These are phyloP conservation scores for Plantago coronopus DNA, from an alignment of 305 asterid species.

Conservation along the genomic window DNA sequence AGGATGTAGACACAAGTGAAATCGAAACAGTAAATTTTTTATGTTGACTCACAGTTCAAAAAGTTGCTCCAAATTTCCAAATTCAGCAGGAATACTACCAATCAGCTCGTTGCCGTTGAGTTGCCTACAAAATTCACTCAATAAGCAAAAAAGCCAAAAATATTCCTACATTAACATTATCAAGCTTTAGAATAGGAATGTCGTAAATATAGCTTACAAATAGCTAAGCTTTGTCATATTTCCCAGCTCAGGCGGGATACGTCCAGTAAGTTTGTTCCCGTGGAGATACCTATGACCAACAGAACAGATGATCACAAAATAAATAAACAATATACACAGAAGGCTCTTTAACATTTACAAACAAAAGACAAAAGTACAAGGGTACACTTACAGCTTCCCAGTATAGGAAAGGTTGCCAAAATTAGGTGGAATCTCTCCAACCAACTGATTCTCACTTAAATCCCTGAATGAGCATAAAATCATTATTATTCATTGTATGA, in stretches of 20 bases:
- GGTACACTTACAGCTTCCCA: slow-evolving; percentile 77
- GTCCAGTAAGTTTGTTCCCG: slow-evolving; percentile 88
- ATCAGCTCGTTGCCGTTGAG: slow-evolving; percentile 68
- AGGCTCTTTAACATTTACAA: too few species aligned
- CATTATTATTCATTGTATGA: not conserved
- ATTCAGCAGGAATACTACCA: slow-evolving; percentile 86
- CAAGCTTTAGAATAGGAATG: not conserved
- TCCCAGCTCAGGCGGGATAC: slow-evolving; percentile 86
- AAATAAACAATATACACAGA: not conserved
- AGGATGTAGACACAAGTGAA: not conserved
- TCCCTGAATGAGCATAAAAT: slow-evolving; percentile 47
- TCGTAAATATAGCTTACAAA: slow-evolving; percentile 44
- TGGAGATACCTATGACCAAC: slow-evolving; percentile 67
- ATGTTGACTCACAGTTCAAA: slow-evolving; percentile 75
- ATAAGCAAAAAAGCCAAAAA: slow-evolving; percentile 17
- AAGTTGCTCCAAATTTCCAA: slow-evolving; percentile 81
- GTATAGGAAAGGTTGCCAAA: slow-evolving; percentile 95
- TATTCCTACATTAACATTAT: too few species aligned
- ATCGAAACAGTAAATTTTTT: not conserved
- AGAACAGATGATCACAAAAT: not conserved
- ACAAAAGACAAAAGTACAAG: not conserved
- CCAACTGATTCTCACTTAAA: slow-evolving; percentile 84
- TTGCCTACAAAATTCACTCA: slow-evolving; percentile 54
- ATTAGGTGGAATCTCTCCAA: slow-evolving; percentile 82
- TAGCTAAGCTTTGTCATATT: slow-evolving; percentile 93